Evolutionary conservation across 1,139 yeast species (phyloP).

Genomic region (Taphrina deformans): DNA sequence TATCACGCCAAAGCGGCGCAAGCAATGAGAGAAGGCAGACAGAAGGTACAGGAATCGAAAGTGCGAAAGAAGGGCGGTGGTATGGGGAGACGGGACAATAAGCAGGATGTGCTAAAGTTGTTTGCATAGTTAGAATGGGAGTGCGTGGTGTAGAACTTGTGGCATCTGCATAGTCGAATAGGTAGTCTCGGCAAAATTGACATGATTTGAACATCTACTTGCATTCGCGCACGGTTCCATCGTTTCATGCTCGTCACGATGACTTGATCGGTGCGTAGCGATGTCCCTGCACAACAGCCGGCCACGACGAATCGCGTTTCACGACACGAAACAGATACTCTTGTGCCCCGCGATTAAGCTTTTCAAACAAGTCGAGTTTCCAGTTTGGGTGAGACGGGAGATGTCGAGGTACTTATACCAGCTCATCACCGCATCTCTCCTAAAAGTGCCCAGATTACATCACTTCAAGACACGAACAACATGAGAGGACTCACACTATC

Average conservation of each 20-base stretch:
- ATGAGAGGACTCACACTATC: not conserved
- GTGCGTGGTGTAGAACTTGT: no score
- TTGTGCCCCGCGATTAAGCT: not conserved
- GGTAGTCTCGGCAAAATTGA: not conserved
- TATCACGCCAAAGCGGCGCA: conserved; percentile 23
- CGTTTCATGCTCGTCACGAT: not conserved
- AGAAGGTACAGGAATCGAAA: not conserved
- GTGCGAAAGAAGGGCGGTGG: not conserved
- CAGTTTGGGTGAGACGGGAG: not conserved
- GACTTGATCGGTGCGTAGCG: not conserved
- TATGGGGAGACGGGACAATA: not conserved
- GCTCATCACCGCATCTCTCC: not conserved
- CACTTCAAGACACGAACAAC: not conserved
- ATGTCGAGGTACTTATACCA: not conserved
- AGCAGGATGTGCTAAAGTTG: conserved; percentile 13
- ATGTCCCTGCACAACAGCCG: not conserved
- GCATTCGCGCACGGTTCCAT: not conserved
- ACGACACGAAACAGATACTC: not conserved
- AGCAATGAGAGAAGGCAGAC: not conserved
- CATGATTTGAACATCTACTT: no score
- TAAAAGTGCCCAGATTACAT: not conserved
- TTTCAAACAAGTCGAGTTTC: not conserved
- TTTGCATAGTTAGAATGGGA: conserved; percentile 16
- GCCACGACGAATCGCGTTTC: not conserved
- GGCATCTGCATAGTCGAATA: no score